Evolutionary conservation across 2,329 filamentous ascomycete genomes (phyloP).

Genomic region (Escovopsis sp.): DNA sequence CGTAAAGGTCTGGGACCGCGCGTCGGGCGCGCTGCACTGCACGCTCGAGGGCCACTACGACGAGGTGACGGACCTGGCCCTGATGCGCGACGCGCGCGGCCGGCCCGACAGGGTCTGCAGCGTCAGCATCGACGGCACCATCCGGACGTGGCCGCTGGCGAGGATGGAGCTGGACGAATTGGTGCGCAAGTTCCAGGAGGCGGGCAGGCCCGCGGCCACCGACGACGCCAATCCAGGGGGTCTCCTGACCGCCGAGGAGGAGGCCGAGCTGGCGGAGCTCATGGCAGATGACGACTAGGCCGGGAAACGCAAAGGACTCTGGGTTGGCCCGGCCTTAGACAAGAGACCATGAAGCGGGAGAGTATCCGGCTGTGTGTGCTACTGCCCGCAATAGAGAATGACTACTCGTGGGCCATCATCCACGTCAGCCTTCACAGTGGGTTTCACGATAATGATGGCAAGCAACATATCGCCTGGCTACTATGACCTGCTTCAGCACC

Average conservation of each 20-base stretch:
- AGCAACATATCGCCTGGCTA: no score
- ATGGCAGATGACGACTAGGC: slow-evolving; percentile 51
- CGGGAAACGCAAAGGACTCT: no score
- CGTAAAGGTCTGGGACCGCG: slow-evolving; percentile 73
- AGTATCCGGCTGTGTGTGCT: no score
- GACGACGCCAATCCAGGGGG: slow-evolving; percentile 29
- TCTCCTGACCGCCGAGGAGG: slow-evolving; percentile 73
- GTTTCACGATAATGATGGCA: no score
- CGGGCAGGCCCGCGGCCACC: slow-evolving; percentile 35
- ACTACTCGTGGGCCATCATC: no score
- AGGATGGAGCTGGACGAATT: slow-evolving; percentile 40
- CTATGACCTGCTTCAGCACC: no score
- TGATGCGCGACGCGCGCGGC: slow-evolving; percentile 33
- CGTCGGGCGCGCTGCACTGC: slow-evolving; percentile 58
- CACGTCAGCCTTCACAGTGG: no score
- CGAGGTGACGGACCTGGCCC: slow-evolving; percentile 69
- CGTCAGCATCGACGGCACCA: slow-evolving; percentile 78
- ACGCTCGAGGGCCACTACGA: slow-evolving; percentile 76
- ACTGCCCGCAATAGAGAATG: no score
- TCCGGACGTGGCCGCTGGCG: slow-evolving; percentile 68
- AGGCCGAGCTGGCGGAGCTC: slow-evolving; percentile 79
- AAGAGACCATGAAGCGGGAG: no score
- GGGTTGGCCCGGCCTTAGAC: no score
- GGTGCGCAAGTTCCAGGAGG: slow-evolving; percentile 29
- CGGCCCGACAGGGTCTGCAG: slow-evolving; percentile 47